Evolutionary conservation across 106 monocot species (phyloP), one percentile per base, ranked within the genome.

Genomic region (Posidonia australis): DNA sequence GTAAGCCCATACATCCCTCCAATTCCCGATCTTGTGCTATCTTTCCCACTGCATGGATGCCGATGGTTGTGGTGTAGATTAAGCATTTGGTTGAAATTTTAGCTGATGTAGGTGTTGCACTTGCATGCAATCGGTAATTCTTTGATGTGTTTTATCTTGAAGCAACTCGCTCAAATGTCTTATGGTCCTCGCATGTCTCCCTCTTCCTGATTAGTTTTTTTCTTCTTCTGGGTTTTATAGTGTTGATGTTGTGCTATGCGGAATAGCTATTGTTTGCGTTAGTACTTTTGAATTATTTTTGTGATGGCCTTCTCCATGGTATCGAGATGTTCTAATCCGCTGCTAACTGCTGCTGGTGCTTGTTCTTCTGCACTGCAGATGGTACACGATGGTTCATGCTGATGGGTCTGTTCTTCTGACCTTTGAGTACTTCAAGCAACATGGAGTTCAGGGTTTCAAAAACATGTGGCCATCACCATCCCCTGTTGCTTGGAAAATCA

Each of bases 351-450:
- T 57, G 23, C 27, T 57, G 14, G 25, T 57, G 25, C 41, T 58
- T 2, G 29, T 29, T 58, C 28, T 31, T 3, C 16, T 61, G 41
- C 43, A 61, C 9, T 72, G 60, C 80, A 96, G 96, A 77, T 96
- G 96, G 96, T 96, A 96, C 65, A 82, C 96, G 21, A 87, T 96
- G 96, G 96, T 90, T 69, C 90, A 96, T 76, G 86, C 87, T 58
- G 96, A 96, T 75, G 96, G 96, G 24, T 96, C 96, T 41, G 70
- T 90, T 21, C 30, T 79, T 59, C 76, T 77, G 56, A 82, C 90
- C 5, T 82, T 62, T 43, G 84, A 78, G 47, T 79, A 84, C 60
- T 65, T 96, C 19, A 82, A 71, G 74, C 54, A 84, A 47, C 56
- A 87, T 65, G 90, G 94, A n/a, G 12, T 87, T 13, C 67, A 90